Evolutionary conservation across 768 basidiomycete genomes (phyloP), one percentile per base, ranked within the genome.

Genomic region (Hericium erinaceus): DNA sequence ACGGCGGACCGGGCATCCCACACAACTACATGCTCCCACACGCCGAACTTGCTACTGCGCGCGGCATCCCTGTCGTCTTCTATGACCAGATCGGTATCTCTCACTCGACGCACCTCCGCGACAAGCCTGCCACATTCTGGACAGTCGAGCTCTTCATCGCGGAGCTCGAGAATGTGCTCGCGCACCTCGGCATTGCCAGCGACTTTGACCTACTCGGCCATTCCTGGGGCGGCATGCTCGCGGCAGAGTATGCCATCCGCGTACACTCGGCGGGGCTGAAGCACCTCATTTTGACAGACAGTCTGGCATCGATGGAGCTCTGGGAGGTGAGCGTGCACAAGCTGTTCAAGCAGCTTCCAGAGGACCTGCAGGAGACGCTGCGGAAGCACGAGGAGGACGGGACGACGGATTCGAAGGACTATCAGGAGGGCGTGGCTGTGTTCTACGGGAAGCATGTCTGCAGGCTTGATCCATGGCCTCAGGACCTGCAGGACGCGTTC

Each of bases 201-300:
- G 60, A 64, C n/a, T 83, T 75, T 64, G 72, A 76, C 60, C 63
- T 83, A 1, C 60, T 75, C 1, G 83, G 83, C 0, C 82, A 83
- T 51, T 81, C 79, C 4, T 82, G 81, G 81, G 83, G 82, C 12
- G 80, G 76, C 1, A 80, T 80, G 68, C 69, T 83, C 9, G 79
- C 69, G 0, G 60, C 69, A 5, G 72, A 77, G 40, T 78, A 74
- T 52, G 76, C 63, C 7, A 66, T 72, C 39, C 61, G 68, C 15
- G 69, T 68, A 9, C 74, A 72, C 20, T 80, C 81, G 26, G 61
- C 56, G 52, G 81, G 82, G 0, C 57, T 83, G 46, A 70, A 72
- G 60, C 74, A 71, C 50, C 71, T 82, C 48, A 60, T 84, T 44
- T 63, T 82, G n/a, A 64, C 73, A 16, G 70, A 78, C 54, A 67